These are phyloP conservation scores for Jackrogersella minutella DNA, from an alignment of 495 filamentous ascomycete genomes.

Conservation along the genomic window DNA sequence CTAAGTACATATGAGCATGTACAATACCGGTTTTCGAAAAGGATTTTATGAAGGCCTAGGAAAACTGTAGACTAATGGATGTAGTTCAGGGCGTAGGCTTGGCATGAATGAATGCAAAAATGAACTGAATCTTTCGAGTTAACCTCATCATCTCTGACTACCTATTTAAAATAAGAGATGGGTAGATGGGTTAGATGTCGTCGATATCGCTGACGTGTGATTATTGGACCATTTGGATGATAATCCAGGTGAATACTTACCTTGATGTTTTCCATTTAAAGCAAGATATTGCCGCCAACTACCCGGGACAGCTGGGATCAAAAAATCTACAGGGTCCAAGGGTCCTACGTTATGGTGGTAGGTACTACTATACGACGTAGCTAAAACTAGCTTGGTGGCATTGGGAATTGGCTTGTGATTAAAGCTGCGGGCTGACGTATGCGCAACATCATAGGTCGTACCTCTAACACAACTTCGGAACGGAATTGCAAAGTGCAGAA, in stretches of 20 bases:
- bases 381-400: slow-evolving; percentile 27
- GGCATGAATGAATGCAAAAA: slow-evolving; percentile 31
- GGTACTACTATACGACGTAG: slow-evolving; percentile 10
- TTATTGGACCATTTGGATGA: background rate
- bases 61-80: slow-evolving; percentile 35
- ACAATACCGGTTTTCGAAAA: slow-evolving; percentile 38
- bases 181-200: background rate
- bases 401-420: slow-evolving; percentile 15
- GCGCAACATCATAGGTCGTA: slow-evolving; percentile 33
- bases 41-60: slow-evolving; percentile 13
- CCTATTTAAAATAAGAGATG: background rate
- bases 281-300: background rate
- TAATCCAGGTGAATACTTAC: background rate
- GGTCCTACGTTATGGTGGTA: slow-evolving; percentile 20
- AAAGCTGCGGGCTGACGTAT: slow-evolving; percentile 42
- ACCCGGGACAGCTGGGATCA: background rate
- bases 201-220: background rate
- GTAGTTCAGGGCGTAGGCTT: slow-evolving; percentile 28
- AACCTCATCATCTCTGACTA: background rate
- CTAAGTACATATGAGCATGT: slow-evolving; percentile 32
- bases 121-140: slow-evolving; percentile 7
- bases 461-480: slow-evolving; percentile 3
- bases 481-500: slow-evolving; percentile 20
- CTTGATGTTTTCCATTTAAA: background rate
- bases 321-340: slow-evolving; percentile 16